These are phyloP conservation scores for Schrenkiella parvula DNA, from an alignment of 345 rosid species.

Conservation along the genomic window DNA sequence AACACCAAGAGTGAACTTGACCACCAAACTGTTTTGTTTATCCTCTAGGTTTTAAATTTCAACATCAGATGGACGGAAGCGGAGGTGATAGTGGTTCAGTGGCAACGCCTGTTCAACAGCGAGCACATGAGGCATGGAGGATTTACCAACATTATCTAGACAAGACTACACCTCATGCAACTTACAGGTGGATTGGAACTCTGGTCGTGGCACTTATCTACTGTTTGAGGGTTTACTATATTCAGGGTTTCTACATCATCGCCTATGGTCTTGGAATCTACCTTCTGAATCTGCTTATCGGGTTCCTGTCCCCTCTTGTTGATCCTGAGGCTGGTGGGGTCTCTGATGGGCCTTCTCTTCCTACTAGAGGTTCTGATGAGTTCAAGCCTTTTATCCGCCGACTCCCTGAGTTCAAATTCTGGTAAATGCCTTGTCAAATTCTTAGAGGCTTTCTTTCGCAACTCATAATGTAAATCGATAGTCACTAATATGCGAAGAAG, in stretches of 20 bases:
- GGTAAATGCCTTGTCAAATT: slow-evolving; percentile 38
- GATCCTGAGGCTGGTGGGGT: slow-evolving; percentile 70
- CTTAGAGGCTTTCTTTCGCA: neutral
- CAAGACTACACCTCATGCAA: slow-evolving; percentile 75
- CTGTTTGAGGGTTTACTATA: slow-evolving; percentile 60
- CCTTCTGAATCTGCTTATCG: slow-evolving; percentile 78
- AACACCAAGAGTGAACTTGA: neutral
- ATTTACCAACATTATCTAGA: slow-evolving; percentile 82
- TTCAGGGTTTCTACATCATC: slow-evolving; percentile 85
- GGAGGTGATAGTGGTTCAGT: slow-evolving; percentile 57
- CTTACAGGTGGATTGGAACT: slow-evolving; percentile 88
- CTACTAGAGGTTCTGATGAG: slow-evolving; percentile 94
- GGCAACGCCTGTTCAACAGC: slow-evolving; percentile 60
- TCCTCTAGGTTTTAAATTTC: slow-evolving; percentile 33
- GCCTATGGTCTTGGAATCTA: slow-evolving; percentile 94
- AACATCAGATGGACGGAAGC: slow-evolving; percentile 58
- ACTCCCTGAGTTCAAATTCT: slow-evolving; percentile 95
- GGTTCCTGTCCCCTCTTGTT: slow-evolving; percentile 89
- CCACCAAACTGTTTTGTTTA: slow-evolving; percentile 1
- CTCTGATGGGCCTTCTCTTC: slow-evolving; percentile 77
- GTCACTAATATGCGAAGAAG: neutral
- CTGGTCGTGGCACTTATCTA: slow-evolving; percentile 46
- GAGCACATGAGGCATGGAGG: slow-evolving; percentile 76
- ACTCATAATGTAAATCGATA: neutral
- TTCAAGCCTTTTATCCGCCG: slow-evolving; percentile 95